A percentile compares a stretch with the other conserved stretches of the same genome.
phyloP scores from a whole-genome alignment of 495 filamentous ascomycete genomes.

The Lasiosphaeris hirsuta region DNA sequence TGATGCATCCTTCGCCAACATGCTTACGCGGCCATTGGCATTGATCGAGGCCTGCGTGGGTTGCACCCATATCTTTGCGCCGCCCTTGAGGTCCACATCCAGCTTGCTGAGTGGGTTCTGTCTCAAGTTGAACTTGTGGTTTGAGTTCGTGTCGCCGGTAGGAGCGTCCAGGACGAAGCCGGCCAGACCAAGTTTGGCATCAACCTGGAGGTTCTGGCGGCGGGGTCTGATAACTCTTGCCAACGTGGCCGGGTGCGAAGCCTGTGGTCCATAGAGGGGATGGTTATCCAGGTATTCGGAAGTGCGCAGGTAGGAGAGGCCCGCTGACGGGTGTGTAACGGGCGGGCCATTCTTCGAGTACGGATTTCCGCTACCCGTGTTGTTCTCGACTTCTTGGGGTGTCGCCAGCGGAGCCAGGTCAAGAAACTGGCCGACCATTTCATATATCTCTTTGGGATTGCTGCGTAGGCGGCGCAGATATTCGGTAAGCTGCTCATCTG shows the following conservation, averaged over 20 bases:
- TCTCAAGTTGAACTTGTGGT: conserved; percentile 16
- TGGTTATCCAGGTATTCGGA: conserved; percentile 70
- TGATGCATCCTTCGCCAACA: conserved; percentile 48
- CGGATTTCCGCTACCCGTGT: conserved; percentile 37
- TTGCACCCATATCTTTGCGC: conserved; percentile 62
- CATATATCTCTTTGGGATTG: conserved; percentile 43
- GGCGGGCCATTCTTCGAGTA: conserved; percentile 65
- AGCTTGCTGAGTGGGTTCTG: conserved; percentile 42
- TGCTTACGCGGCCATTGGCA: conserved; percentile 54
- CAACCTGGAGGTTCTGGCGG: conserved; percentile 7
- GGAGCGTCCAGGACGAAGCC: conserved; percentile 43
- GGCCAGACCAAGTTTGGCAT: conserved; percentile 42
- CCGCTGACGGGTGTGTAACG: conserved; percentile 86
- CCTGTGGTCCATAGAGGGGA: conserved; percentile 75
- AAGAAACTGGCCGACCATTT: conserved; percentile 52
- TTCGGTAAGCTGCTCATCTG: conserved; percentile 56
- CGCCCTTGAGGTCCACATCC: conserved; percentile 60
- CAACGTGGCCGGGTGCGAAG: conserved; percentile 56
- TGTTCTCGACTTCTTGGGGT: too few relatives aligned
- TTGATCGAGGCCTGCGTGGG: conserved; percentile 55
- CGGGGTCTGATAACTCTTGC: conserved; percentile 66
- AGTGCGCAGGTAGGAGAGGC: conserved; percentile 79
- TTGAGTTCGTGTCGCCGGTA: conserved; percentile 27
- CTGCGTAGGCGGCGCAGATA: conserved; percentile 60
- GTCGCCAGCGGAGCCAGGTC: conserved; percentile 47